Evolutionary conservation across 2,329 filamentous ascomycete genomes (phyloP).

Genomic region (Botryotinia globosa): DNA sequence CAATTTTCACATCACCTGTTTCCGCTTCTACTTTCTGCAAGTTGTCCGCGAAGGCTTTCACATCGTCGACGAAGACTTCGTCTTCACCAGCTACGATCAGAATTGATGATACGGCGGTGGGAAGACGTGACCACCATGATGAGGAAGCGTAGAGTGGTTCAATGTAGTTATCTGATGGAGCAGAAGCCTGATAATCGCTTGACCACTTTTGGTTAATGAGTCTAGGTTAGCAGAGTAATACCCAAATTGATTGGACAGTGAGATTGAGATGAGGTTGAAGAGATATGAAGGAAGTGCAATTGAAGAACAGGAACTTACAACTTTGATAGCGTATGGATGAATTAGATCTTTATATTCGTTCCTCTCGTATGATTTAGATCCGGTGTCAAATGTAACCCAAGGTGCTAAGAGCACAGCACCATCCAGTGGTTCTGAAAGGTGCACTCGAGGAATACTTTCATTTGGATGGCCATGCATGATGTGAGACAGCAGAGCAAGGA

Average conservation of each 20-base stretch:
- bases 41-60: slow-evolving; percentile 48
- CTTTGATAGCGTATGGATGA: slow-evolving; percentile 34
- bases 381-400: slow-evolving; percentile 53
- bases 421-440: slow-evolving; percentile 44
- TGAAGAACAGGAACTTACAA: neutral
- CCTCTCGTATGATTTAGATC: slow-evolving; percentile 42
- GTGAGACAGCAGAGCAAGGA: slow-evolving; percentile 47
- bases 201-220: slow-evolving; percentile 42
- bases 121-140: slow-evolving; percentile 53
- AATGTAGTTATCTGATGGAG: slow-evolving; percentile 49
- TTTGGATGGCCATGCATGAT: slow-evolving; percentile 56
- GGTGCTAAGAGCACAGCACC: slow-evolving; percentile 55
- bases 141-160: slow-evolving; percentile 49
- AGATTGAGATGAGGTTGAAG: slow-evolving; percentile 25
- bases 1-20: neutral
- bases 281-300: neutral
- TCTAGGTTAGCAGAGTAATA: slow-evolving; percentile 43
- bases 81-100: slow-evolving; percentile 53
- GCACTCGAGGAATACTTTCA: slow-evolving; percentile 52
- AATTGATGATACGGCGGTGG: slow-evolving; percentile 44
- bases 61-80: slow-evolving; percentile 56
- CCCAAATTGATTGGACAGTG: neutral
- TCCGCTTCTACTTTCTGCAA: slow-evolving; percentile 39
- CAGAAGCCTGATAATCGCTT: slow-evolving; percentile 35
- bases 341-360: slow-evolving; percentile 54